Evolutionary conservation across 1,284 basidiomycete species (phyloP).

Genomic region (Omphalotus olearius): DNA sequence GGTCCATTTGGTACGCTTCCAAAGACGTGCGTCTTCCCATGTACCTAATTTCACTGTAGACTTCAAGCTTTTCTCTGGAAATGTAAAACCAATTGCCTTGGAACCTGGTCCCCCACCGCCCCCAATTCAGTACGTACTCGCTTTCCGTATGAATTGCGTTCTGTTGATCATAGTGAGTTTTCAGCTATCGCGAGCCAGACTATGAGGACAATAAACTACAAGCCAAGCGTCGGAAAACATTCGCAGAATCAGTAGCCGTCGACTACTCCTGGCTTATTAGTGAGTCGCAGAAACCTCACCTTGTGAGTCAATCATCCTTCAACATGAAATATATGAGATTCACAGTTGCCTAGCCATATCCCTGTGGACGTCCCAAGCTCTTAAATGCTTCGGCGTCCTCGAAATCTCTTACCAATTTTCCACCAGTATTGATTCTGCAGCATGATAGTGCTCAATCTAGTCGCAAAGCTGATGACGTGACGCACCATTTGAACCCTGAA

Average conservation of each 20-base stretch:
- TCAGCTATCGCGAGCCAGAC: constrained; percentile 6
- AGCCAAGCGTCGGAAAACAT: neutral
- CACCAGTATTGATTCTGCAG: too few relatives aligned
- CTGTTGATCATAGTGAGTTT: neutral
- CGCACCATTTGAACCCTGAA: too few relatives aligned
- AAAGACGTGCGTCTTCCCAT: neutral
- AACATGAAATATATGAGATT: neutral
- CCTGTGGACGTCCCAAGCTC: neutral
- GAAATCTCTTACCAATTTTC: too few relatives aligned
- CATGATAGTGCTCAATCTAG: too few relatives aligned
- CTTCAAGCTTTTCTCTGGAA: neutral
- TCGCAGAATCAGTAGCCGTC: neutral
- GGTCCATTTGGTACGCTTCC: too few relatives aligned
- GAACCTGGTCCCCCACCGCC: neutral
- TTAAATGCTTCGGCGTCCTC: too few relatives aligned
- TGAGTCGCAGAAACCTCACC: neutral
- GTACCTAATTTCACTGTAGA: neutral
- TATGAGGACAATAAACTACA: neutral
- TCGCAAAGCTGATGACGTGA: too few relatives aligned
- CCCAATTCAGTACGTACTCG: neutral
- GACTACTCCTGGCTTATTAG: neutral
- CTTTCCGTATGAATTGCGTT: too few relatives aligned
- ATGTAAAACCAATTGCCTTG: neutral
- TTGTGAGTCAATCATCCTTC: neutral
- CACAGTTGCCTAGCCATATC: neutral